phyloP scores from a whole-genome alignment of 805 yeast genomes.

The Kluyveromyces dobzhanskii region DNA sequence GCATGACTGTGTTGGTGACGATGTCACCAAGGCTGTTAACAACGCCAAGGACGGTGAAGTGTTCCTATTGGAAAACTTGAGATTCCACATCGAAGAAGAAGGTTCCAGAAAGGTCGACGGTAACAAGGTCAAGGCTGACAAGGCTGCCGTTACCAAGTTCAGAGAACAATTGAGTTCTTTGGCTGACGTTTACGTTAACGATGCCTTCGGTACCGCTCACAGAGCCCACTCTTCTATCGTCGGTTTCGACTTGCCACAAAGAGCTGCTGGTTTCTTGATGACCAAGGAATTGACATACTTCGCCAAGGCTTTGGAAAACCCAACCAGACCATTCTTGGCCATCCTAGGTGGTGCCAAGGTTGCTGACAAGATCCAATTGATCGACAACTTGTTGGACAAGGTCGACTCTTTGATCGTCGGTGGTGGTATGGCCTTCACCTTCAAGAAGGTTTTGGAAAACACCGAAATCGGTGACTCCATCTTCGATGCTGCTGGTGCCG shows the following conservation, averaged over 20 bases:
- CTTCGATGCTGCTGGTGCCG: slow-evolving; percentile 90
- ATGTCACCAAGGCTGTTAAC: slow-evolving; percentile 74
- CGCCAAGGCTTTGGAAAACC: slow-evolving; percentile 97
- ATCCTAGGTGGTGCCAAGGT: slow-evolving; percentile 99
- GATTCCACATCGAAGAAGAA: slow-evolving; percentile 98
- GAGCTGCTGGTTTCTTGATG: slow-evolving; percentile 98
- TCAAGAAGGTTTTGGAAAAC: slow-evolving; percentile 84
- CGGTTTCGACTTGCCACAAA: slow-evolving; percentile 89
- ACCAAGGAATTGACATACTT: slow-evolving; percentile 95
- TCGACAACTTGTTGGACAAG: slow-evolving; percentile 94
- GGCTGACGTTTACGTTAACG: slow-evolving; percentile 96
- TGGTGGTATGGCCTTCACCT: slow-evolving; percentile 99
- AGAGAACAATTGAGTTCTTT: slow-evolving; percentile 82
- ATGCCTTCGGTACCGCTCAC: slow-evolving; percentile 99
- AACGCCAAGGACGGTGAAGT: slow-evolving; percentile 71
- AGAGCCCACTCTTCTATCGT: slow-evolving; percentile 99
- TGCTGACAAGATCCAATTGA: slow-evolving; percentile 96
- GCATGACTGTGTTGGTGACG: slow-evolving; percentile 85
- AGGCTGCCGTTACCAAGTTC: slow-evolving; percentile 77
- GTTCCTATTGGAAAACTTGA: slow-evolving; percentile 89
- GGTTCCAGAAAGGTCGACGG: slow-evolving; percentile 90
- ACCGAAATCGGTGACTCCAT: slow-evolving; percentile 88
- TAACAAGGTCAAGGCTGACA: slow-evolving; percentile 85
- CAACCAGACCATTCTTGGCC: slow-evolving; percentile 96
- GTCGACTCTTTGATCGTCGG: slow-evolving; percentile 92